These are phyloP conservation scores for Cladochytrium replicatum DNA, from an alignment of 192 early-diverging fungal species.

Conservation along the genomic window DNA sequence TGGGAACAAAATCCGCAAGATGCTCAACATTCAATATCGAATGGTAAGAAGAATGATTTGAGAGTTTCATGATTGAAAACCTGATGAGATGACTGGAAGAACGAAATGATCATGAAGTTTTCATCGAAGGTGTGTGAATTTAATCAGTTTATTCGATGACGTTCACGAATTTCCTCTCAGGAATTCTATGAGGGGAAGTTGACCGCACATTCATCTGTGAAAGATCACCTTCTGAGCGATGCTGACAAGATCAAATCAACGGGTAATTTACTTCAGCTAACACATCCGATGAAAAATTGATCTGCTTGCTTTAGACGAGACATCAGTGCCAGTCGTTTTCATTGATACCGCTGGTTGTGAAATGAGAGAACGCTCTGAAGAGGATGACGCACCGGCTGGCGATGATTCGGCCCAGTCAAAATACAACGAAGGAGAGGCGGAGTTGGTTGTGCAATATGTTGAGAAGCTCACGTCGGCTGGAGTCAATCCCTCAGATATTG, in stretches of 20 bases:
- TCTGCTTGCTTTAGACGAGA: constrained; percentile 43
- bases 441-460: constrained; percentile 52
- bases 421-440: constrained; percentile 69
- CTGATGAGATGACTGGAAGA: constrained; percentile 9
- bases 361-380: constrained; percentile 27
- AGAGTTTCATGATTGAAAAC: background rate
- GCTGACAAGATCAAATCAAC: constrained; percentile 37
- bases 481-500: constrained; percentile 53
- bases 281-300: constrained; percentile 2
- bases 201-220: constrained; percentile 53
- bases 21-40: constrained; percentile 79
- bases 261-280: constrained; percentile 2
- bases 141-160: background rate
- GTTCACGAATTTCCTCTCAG: constrained; percentile 8
- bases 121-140: constrained; percentile 28
- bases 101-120: constrained; percentile 68
- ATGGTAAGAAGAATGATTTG: constrained; percentile 37
- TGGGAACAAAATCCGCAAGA: constrained; percentile 46
- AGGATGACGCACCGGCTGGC: background rate
- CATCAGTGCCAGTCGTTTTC: constrained; percentile 46
- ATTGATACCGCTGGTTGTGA: constrained; percentile 56
- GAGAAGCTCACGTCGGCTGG: constrained; percentile 51
- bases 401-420: constrained; percentile 43
- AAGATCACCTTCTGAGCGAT: constrained; percentile 52
- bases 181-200: constrained; percentile 63